A percentile compares a stretch with the other conserved stretches of the same genome.
Evolutionary conservation across 208 protist species (phyloP).

Genomic region (Acanthamoeba royreba): DNA sequence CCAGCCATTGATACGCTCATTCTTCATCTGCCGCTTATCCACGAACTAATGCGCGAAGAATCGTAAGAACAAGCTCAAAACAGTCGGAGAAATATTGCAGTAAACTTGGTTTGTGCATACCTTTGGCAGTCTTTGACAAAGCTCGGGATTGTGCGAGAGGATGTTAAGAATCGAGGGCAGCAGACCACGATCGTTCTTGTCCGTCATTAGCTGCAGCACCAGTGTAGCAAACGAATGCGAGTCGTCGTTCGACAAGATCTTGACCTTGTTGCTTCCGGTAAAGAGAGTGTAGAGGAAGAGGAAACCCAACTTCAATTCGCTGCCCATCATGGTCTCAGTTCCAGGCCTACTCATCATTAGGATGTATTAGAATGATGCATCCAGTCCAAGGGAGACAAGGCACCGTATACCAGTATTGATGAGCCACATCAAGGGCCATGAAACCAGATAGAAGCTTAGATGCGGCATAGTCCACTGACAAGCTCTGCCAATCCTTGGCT

Average conservation of each 20-base stretch:
- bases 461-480: not conserved
- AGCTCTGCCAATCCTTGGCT: not conserved
- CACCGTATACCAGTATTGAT: constrained; percentile 75
- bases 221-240: not conserved
- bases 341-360: too few species aligned
- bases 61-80: too few species aligned
- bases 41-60: too few species aligned
- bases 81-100: too few species aligned
- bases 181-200: constrained; percentile 17
- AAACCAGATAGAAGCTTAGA: not conserved
- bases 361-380: too few species aligned
- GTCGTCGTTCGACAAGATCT: constrained; percentile 16
- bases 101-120: too few species aligned
- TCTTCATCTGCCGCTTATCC: not conserved
- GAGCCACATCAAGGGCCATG: constrained; percentile 55
- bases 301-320: constrained; percentile 81
- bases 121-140: not conserved
- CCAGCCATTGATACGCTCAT: not conserved
- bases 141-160: not conserved
- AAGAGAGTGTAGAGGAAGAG: constrained; percentile 83
- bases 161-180: not conserved
- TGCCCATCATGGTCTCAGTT: constrained; percentile 85
- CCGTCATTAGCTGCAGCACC: not conserved
- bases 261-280: constrained; percentile 26
- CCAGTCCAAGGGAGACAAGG: too few species aligned